Evolutionary conservation across 345 rosid species (phyloP).

Genomic region (Psidium friedrichsthalianum): DNA sequence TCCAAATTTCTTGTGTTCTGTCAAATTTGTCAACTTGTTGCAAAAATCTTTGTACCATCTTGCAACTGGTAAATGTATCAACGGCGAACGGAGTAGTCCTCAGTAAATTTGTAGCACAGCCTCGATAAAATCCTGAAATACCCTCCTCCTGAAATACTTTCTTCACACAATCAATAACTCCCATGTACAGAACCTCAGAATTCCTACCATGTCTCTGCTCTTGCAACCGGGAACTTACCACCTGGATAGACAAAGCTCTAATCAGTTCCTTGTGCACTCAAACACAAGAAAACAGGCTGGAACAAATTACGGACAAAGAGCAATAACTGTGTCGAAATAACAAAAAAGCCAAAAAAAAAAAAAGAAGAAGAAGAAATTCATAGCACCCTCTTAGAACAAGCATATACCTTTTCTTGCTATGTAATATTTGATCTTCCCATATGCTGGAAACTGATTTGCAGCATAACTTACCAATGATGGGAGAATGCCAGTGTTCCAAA

Average conservation of each 20-base stretch:
- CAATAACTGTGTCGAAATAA: not conserved
- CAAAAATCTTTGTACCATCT: constrained; percentile 71
- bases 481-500: constrained; percentile 65
- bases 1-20: no score
- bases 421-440: constrained; percentile 67
- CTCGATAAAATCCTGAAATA: constrained; percentile 64
- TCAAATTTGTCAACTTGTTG: no score
- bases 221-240: constrained; percentile 82
- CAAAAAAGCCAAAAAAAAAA: constrained; percentile 11
- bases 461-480: constrained; percentile 97
- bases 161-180: constrained; percentile 66
- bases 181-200: constrained; percentile 34
- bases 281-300: constrained; percentile 15
- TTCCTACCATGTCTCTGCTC: constrained; percentile 62
- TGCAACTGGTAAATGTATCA: constrained; percentile 85
- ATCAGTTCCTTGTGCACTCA: not conserved
- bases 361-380: not conserved
- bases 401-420: constrained; percentile 59
- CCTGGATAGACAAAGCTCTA: constrained; percentile 19
- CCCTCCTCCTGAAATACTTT: constrained; percentile 64
- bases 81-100: constrained; percentile 87
- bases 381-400: not conserved
- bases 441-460: constrained; percentile 88
- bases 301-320: not conserved
- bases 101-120: constrained; percentile 78